Evolutionary conservation across 768 basidiomycete genomes (phyloP).

Genomic region (Pulveroboletus sp.): DNA sequence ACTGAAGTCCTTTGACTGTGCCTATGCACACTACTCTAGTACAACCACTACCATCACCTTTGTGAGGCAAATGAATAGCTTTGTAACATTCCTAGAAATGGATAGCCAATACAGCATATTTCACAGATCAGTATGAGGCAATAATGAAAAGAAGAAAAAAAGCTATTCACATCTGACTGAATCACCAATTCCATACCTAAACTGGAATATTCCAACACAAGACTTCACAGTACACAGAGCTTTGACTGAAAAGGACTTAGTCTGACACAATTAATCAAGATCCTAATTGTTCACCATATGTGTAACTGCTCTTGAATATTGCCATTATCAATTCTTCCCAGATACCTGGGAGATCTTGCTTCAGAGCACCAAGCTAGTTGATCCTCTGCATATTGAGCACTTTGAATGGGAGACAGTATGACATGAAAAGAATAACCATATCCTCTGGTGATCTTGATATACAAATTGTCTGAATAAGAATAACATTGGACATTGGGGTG

Average conservation of each 20-base stretch:
- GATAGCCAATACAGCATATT: conserved; percentile 46
- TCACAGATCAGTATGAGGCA: no score
- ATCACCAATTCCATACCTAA: conserved; percentile 70
- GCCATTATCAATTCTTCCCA: conserved; percentile 60
- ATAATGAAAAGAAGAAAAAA: no score
- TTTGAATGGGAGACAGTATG: no score
- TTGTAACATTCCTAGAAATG: conserved; percentile 69
- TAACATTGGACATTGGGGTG: no score
- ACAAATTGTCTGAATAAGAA: conserved; percentile 40
- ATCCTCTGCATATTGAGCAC: conserved; percentile 50
- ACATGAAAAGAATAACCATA: no score
- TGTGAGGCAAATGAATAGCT: conserved; percentile 66
- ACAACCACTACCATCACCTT: conserved; percentile 73
- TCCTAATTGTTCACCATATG: conserved; percentile 50
- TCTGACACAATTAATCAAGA: not conserved
- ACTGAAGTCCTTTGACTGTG: conserved; percentile 72
- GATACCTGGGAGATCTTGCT: conserved; percentile 65
- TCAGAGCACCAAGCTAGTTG: conserved; percentile 67
- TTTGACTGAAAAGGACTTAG: conserved; percentile 24
- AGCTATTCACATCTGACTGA: conserved; percentile 52
- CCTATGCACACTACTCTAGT: conserved; percentile 75
- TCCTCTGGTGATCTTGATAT: conserved; percentile 56
- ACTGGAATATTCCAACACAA: conserved; percentile 72
- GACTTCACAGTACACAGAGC: conserved; percentile 71
- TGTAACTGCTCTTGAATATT: conserved; percentile 75